Percentiles rank a stretch among this genome's conserved stretches.
Evolutionary conservation across 2,329 filamentous ascomycete genomes (phyloP).

Genomic region (Blastomyces silverae): DNA sequence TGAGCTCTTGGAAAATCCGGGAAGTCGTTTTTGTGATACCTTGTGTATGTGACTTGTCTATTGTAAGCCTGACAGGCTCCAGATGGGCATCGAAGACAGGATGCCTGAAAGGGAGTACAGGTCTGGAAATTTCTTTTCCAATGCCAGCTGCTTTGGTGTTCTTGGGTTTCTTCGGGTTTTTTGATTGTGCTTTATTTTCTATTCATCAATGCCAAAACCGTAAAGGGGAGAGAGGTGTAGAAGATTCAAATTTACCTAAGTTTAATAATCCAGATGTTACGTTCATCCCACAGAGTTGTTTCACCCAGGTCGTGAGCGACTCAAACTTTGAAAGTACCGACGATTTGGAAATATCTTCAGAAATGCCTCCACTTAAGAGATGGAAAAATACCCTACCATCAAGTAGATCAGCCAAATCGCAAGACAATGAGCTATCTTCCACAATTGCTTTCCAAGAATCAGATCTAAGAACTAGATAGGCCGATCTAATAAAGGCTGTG

Average conservation of each 20-base stretch:
- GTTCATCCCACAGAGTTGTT: neutral
- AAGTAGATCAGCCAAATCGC: constrained; percentile 50
- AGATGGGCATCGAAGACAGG: constrained; percentile 28
- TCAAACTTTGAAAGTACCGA: constrained; percentile 21
- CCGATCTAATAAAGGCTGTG: constrained; percentile 34
- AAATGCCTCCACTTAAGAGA: constrained; percentile 3
- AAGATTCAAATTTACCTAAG: constrained; percentile 10
- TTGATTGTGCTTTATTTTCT: constrained; percentile 1
- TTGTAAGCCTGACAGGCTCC: constrained; percentile 23
- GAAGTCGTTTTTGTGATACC: constrained; percentile 17
- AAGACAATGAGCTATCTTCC: constrained; percentile 23
- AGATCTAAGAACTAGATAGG: constrained; percentile 35
- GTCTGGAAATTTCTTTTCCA: neutral
- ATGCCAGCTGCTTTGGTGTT: neutral
- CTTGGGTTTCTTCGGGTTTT: no score
- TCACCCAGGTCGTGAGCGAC: constrained; percentile 14
- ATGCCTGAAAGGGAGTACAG: constrained; percentile 26
- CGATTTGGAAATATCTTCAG: constrained; percentile 9
- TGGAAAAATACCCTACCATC: constrained; percentile 41
- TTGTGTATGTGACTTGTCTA: constrained; percentile 18
- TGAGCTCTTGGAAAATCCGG: constrained; percentile 29
- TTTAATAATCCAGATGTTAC: constrained; percentile 1
- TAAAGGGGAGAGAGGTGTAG: neutral
- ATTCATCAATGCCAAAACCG: constrained; percentile 4
- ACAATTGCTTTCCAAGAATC: constrained; percentile 33